Evolutionary conservation across 2,329 filamentous ascomycete species (phyloP), one percentile per base, ranked within the genome.

Genomic region (Penicillium glabrum): DNA sequence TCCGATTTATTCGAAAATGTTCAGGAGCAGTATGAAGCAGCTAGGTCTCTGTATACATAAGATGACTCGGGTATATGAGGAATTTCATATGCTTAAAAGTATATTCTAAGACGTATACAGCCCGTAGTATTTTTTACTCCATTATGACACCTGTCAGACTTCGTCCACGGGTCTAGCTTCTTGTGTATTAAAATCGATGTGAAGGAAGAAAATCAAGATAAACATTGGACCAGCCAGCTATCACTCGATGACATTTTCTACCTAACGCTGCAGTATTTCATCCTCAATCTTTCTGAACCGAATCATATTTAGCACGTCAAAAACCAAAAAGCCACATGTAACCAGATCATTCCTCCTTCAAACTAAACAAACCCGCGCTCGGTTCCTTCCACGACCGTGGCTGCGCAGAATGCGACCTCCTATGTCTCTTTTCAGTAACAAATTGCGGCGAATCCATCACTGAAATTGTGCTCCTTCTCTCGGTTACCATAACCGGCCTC

Each of bases 351-450:
- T 73, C 70, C 59, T 75, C 73, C 50, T 61, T 46, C 29, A 75
- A 59, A 27, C 73, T 70, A 72, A 72, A 75, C 52, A 75, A 54
- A 43, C 64, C 64, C 44, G 69, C 67, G 52, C 71, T 73, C 5
- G 73, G 73, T 41, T 68, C 64, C 39, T 67, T 71, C 73, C 73
- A 75, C 26, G 71, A 62, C 39, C 71, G 66, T 24, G 73, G 73
- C 53, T 73, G 70, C 51, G 75, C 72, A 13, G 73, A 75, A 61
- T 75, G 73, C 53, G 71, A 72, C 50, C 73, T 66, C 19, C 71
- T 64, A 64, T 75, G 72, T 6, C 68, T 64, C 51, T 68, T 64
- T 23, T 66, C 68, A 4, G 53, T 57, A n/a, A 53, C 24, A 26
- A 61, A 52, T n/a, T 35, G 53, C 9, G 50, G 51, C n/a, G 59